Percentiles rank a stretch among this genome's conserved stretches.
phyloP scores from a whole-genome alignment of 2,329 filamentous ascomycete genomes.

The Camillea tinctor region DNA sequence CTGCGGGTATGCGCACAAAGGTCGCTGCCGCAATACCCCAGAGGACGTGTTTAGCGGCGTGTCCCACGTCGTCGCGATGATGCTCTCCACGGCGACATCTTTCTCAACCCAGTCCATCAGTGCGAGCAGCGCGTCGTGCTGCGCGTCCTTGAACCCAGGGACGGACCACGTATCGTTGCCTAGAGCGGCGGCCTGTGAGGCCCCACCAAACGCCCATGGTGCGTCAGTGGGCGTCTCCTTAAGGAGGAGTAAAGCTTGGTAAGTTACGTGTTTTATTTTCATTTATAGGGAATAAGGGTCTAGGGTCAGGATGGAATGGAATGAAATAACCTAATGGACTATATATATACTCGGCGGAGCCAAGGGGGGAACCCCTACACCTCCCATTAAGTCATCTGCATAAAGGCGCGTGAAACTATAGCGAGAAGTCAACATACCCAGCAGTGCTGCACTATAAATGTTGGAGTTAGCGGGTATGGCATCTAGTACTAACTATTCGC shows the following conservation, averaged over 20 bases:
- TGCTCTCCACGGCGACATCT: slow-evolving; percentile 29
- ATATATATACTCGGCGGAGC: too few relatives aligned
- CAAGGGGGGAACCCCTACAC: neutral
- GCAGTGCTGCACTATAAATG: slow-evolving; percentile 46
- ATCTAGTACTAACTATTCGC: too few relatives aligned
- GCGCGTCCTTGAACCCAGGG: slow-evolving; percentile 35
- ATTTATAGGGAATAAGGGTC: neutral
- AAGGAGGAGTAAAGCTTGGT: neutral
- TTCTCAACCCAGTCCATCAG: slow-evolving; percentile 40
- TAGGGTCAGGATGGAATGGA: too few relatives aligned
- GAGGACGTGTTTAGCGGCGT: slow-evolving; percentile 23
- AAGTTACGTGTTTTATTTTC: neutral
- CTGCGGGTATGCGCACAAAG: slow-evolving; percentile 43
- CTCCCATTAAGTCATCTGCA: neutral
- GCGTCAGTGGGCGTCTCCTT: slow-evolving; percentile 32
- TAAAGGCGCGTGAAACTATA: neutral
- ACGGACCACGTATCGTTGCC: slow-evolving; percentile 34
- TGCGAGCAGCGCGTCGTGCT: slow-evolving; percentile 39
- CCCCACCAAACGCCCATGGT: slow-evolving; percentile 41
- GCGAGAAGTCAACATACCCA: slow-evolving; percentile 1
- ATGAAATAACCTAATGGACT: too few relatives aligned
- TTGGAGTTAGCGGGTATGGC: too few relatives aligned
- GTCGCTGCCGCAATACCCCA: slow-evolving; percentile 44
- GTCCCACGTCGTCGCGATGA: slow-evolving; percentile 38
- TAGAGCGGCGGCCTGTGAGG: slow-evolving; percentile 28